phyloP scores from a whole-genome alignment of 2,329 filamentous ascomycete genomes.

The Claviceps citrina region DNA sequence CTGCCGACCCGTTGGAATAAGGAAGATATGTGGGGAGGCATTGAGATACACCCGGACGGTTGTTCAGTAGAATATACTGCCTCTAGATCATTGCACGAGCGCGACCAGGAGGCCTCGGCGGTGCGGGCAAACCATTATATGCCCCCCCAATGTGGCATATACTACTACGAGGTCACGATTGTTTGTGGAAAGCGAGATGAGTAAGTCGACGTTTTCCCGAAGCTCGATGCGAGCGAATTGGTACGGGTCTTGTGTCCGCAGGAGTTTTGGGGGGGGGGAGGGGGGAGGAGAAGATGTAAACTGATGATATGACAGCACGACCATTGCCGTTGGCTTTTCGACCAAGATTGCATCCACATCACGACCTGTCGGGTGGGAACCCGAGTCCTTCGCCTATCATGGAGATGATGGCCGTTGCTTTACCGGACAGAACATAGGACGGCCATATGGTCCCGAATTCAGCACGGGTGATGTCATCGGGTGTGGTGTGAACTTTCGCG shows the following conservation, averaged over 20 bases:
- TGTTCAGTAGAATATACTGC: slow-evolving; percentile 50
- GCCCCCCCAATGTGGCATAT: slow-evolving; percentile 79
- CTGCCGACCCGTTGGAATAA: slow-evolving; percentile 75
- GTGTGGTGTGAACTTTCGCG: slow-evolving; percentile 51
- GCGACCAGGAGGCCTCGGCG: slow-evolving; percentile 61
- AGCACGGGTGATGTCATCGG: slow-evolving; percentile 43
- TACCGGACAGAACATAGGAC: slow-evolving; percentile 39
- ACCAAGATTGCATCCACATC: slow-evolving; percentile 36
- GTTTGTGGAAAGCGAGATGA: slow-evolving; percentile 37
- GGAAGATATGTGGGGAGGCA: slow-evolving; percentile 52
- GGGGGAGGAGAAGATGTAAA: background rate
- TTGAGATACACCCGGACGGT: slow-evolving; percentile 64
- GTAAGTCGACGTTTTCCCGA: slow-evolving; percentile 24
- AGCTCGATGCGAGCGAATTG: too few species aligned
- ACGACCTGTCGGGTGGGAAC: slow-evolving; percentile 50
- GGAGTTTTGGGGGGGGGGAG: too few species aligned
- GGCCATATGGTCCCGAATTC: slow-evolving; percentile 41
- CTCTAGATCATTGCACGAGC: slow-evolving; percentile 30
- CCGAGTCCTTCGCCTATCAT: slow-evolving; percentile 54
- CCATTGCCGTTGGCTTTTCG: slow-evolving; percentile 48
- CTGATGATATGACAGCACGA: slow-evolving; percentile 28
- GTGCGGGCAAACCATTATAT: slow-evolving; percentile 75
- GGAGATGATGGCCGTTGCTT: slow-evolving; percentile 52
- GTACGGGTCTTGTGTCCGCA: too few species aligned
- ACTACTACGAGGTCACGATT: slow-evolving; percentile 68